Percentiles rank a stretch among this genome's conserved stretches.
phyloP scores from a whole-genome alignment of 2,329 filamentous ascomycete species.

The Clonostachys rosea region DNA sequence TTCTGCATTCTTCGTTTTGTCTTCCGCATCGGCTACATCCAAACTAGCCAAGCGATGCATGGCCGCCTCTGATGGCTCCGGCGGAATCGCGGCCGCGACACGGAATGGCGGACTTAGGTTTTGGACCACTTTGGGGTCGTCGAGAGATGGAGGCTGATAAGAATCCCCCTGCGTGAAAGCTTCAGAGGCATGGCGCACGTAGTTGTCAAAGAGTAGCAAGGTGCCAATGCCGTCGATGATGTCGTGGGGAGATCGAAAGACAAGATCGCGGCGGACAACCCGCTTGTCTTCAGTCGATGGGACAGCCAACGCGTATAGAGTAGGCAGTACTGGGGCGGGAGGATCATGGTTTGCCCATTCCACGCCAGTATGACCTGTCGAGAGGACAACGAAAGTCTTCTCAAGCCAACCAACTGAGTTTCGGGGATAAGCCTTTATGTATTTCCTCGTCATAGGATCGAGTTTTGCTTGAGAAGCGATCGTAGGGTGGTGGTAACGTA shows the following conservation, averaged over 20 bases:
- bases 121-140: slow-evolving; percentile 9
- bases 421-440: slow-evolving; percentile 16
- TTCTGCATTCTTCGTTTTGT: background rate
- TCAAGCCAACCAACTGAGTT: slow-evolving; percentile 17
- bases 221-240: slow-evolving; percentile 33
- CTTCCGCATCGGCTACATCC: slow-evolving; percentile 1
- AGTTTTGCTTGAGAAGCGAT: slow-evolving; percentile 18
- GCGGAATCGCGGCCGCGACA: slow-evolving; percentile 13
- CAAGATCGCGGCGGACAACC: slow-evolving; percentile 16
- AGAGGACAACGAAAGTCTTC: slow-evolving; percentile 18
- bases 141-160: slow-evolving; percentile 7
- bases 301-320: slow-evolving; percentile 21
- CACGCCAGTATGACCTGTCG: slow-evolving; percentile 12
- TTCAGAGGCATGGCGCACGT: slow-evolving; percentile 12
- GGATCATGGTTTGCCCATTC: slow-evolving; percentile 28
- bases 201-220: slow-evolving; percentile 23
- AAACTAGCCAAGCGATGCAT: slow-evolving; percentile 7
- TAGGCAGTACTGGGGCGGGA: slow-evolving; percentile 19
- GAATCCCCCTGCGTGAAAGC: slow-evolving; percentile 8
- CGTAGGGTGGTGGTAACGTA: slow-evolving; percentile 24
- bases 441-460: slow-evolving; percentile 9
- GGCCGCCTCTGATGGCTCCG: slow-evolving; percentile 5
- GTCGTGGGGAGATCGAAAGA: slow-evolving; percentile 29
- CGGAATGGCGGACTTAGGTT: slow-evolving; percentile 19
- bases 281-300: background rate